These are phyloP conservation scores for Hyaloscypha bicolor DNA, from an alignment of 495 filamentous ascomycete genomes.

Conservation along the genomic window DNA sequence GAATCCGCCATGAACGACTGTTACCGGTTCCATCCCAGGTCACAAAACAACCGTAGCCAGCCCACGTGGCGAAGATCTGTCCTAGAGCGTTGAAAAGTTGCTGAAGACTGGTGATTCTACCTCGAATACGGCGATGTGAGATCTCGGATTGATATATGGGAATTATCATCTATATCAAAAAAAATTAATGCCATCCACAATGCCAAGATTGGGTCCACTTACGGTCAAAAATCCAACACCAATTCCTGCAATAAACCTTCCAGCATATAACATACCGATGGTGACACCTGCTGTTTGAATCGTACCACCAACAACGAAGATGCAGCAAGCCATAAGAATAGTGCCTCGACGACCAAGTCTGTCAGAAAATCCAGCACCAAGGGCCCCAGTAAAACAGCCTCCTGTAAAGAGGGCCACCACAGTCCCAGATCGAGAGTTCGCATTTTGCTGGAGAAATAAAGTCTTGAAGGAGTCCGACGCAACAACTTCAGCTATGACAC, in stretches of 20 bases:
- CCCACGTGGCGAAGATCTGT: constrained; percentile 27
- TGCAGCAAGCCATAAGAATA: constrained; percentile 41
- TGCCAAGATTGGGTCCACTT: background rate
- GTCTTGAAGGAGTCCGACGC: constrained; percentile 29
- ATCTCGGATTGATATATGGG: constrained; percentile 55
- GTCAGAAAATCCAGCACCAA: constrained; percentile 15
- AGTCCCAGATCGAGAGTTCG: constrained; percentile 34
- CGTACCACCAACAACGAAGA: constrained; percentile 45
- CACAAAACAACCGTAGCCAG: constrained; percentile 36
- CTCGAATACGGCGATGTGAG: constrained; percentile 51
- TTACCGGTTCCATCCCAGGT: constrained; percentile 10
- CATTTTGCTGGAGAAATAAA: background rate
- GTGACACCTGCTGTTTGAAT: constrained; percentile 43
- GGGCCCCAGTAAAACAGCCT: constrained; percentile 33
- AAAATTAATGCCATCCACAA: background rate
- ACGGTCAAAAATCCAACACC: constrained; percentile 36
- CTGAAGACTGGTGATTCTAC: constrained; percentile 45
- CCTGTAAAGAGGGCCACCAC: constrained; percentile 47
- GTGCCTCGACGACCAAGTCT: constrained; percentile 30
- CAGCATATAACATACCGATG: constrained; percentile 41
- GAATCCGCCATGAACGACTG: constrained; percentile 32
- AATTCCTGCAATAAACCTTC: constrained; percentile 42
- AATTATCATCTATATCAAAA: constrained; percentile 26
- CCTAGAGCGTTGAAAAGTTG: constrained; percentile 43
- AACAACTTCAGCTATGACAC: constrained; percentile 44